A percentile compares a stretch with the other conserved stretches of the same genome.
Evolutionary conservation across 2,329 filamentous ascomycete genomes (phyloP).

Genomic region (Celoporthe dispersa): DNA sequence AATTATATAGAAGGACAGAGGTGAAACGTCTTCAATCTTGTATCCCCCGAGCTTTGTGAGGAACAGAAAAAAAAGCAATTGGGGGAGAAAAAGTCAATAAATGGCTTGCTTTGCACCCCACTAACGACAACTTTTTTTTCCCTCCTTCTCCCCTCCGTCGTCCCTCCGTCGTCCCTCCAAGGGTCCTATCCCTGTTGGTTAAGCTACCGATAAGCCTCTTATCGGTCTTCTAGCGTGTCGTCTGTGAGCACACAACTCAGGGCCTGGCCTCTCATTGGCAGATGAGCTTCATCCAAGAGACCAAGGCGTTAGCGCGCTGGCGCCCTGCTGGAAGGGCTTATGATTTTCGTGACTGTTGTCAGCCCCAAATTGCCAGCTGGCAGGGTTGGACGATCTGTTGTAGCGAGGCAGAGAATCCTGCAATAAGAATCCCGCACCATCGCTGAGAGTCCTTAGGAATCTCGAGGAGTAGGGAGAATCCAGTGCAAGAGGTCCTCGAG

Average conservation of each 20-base stretch:
- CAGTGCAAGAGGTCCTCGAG: not conserved
- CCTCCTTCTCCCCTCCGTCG: not conserved
- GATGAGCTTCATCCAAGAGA: not conserved
- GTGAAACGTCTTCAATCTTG: constrained; percentile 12
- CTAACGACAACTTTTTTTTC: constrained; percentile 23
- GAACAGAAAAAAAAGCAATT: not conserved
- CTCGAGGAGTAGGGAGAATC: not conserved
- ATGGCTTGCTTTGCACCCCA: constrained; percentile 4
- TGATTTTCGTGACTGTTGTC: not conserved
- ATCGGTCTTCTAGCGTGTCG: constrained; percentile 14
- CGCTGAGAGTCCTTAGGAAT: not conserved
- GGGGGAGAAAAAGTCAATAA: not conserved
- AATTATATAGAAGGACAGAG: constrained; percentile 16
- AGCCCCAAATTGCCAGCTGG: not conserved
- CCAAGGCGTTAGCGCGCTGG: not conserved
- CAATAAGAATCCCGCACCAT: not conserved
- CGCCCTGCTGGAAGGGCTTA: constrained; percentile 5
- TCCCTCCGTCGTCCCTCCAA: not conserved
- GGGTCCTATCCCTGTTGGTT: constrained; percentile 8
- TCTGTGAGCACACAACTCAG: not conserved
- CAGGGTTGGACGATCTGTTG: not conserved
- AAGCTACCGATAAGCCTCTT: constrained; percentile 13
- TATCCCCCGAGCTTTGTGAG: constrained; percentile 3
- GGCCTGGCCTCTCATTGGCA: constrained; percentile 12
- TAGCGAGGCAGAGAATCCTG: not conserved